Evolutionary conservation across 108 stramenopile genomes (phyloP).

Genomic region (Schizochytrium sp.): DNA sequence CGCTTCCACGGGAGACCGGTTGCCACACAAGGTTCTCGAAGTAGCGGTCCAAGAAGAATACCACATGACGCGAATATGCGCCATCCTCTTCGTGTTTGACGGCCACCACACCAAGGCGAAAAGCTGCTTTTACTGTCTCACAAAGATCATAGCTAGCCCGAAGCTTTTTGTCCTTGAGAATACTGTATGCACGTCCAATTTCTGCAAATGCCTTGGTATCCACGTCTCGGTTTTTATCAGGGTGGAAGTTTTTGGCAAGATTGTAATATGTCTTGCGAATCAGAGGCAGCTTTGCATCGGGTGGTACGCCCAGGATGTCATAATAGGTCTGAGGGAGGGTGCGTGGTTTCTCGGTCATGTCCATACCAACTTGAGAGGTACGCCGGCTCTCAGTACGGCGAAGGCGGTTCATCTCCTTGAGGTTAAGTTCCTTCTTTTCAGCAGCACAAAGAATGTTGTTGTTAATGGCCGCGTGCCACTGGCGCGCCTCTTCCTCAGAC

Average conservation of each 20-base stretch:
- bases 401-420: background rate
- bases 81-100: conserved; percentile 49
- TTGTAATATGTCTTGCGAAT: conserved; percentile 92
- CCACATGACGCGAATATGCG: background rate
- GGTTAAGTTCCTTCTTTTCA: background rate
- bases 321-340: conserved; percentile 73
- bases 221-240: conserved; percentile 81
- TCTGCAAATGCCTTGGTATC: conserved; percentile 83
- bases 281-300: conserved; percentile 79
- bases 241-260: conserved; percentile 89
- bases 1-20: background rate
- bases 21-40: conserved; percentile 60
- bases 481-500: conserved; percentile 52
- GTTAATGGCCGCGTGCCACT: conserved; percentile 23
- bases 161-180: conserved; percentile 80
- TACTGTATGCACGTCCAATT: conserved; percentile 85
- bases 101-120: conserved; percentile 41
- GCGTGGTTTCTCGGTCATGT: conserved; percentile 32
- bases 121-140: conserved; percentile 46
- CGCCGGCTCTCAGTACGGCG: conserved; percentile 22
- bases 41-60: conserved; percentile 39
- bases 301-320: conserved; percentile 81
- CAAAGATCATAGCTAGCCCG: conserved; percentile 78
- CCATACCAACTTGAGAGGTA: conserved; percentile 42
- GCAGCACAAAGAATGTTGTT: conserved; percentile 56